These are phyloP conservation scores for Plantago elongata DNA, from an alignment of 257 asterid genomes.

Conservation along the genomic window DNA sequence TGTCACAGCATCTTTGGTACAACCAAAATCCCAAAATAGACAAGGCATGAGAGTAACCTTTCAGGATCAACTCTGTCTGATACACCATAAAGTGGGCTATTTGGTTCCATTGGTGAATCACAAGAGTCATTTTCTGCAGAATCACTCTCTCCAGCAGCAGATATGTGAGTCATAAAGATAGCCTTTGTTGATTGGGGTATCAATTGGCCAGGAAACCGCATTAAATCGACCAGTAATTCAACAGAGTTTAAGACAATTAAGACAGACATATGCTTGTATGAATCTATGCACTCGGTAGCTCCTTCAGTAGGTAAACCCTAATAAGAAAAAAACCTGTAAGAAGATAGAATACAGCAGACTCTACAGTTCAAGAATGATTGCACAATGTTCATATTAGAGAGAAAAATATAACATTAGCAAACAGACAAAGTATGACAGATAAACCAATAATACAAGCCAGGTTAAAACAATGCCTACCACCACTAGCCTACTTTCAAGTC, in stretches of 20 bases:
- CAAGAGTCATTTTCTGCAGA: slow-evolving; percentile 99
- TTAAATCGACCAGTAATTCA: slow-evolving; percentile 56
- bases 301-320: slow-evolving; percentile 97
- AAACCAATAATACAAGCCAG: slow-evolving; percentile 1
- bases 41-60: slow-evolving; percentile 35
- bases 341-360: slow-evolving; percentile 16
- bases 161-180: slow-evolving; percentile 56
- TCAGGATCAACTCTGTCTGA: slow-evolving; percentile 75
- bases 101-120: slow-evolving; percentile 98
- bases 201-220: slow-evolving; percentile 69
- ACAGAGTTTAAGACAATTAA: slow-evolving; percentile 53
- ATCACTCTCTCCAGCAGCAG: slow-evolving; percentile 97
- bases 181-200: slow-evolving; percentile 64
- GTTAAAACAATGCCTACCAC: slow-evolving; percentile 56
- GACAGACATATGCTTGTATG: slow-evolving; percentile 91
- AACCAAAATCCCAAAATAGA: no score
- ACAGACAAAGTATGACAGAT: neutral
- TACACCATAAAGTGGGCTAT: slow-evolving; percentile 90
- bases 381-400: neutral
- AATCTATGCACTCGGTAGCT: slow-evolving; percentile 73
- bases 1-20: no score
- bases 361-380: slow-evolving; percentile 10
- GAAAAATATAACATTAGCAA: no score
- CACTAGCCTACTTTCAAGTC: slow-evolving; percentile 84
- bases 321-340: slow-evolving; percentile 19